Percentiles rank a stretch among this genome's conserved stretches.
phyloP scores from a whole-genome alignment of 768 basidiomycete species.

The Phaeotremella skinneri region DNA sequence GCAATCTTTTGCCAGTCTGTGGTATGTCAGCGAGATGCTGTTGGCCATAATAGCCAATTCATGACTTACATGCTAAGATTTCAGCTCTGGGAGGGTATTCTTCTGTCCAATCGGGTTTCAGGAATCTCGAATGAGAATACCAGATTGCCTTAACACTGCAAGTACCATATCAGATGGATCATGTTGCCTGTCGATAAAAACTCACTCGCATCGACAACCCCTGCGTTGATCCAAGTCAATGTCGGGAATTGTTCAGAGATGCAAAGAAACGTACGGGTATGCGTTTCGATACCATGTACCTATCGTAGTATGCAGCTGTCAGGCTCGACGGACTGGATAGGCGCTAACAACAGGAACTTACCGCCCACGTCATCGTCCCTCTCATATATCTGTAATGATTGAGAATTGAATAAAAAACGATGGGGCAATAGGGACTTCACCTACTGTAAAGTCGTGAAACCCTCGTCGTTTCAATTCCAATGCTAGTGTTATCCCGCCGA shows the following conservation, averaged over 20 bases:
- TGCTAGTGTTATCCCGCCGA: conserved; percentile 23
- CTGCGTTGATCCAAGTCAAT: not conserved
- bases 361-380: conserved; percentile 27
- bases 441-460: conserved; percentile 25
- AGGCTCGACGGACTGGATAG: no score
- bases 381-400: conserved; percentile 28
- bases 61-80: conserved; percentile 24
- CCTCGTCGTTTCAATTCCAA: conserved; percentile 22
- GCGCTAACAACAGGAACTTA: conserved; percentile 21
- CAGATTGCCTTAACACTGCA: conserved; percentile 22
- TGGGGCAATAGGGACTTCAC: not conserved
- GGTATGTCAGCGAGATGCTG: not conserved
- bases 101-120: conserved; percentile 27
- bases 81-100: conserved; percentile 26
- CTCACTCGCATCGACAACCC: conserved; percentile 40
- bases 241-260: not conserved
- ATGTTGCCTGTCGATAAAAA: not conserved
- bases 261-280: conserved; percentile 8
- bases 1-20: conserved; percentile 30
- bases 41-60: not conserved
- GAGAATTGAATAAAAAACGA: not conserved
- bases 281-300: conserved; percentile 9
- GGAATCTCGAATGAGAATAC: conserved; percentile 25
- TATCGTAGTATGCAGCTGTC: no score
- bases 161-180: not conserved